Evolutionary conservation across 225 moss, liverwort and hornwort genomes (phyloP).

Genomic region (Rhytidiadelphus loreus): DNA sequence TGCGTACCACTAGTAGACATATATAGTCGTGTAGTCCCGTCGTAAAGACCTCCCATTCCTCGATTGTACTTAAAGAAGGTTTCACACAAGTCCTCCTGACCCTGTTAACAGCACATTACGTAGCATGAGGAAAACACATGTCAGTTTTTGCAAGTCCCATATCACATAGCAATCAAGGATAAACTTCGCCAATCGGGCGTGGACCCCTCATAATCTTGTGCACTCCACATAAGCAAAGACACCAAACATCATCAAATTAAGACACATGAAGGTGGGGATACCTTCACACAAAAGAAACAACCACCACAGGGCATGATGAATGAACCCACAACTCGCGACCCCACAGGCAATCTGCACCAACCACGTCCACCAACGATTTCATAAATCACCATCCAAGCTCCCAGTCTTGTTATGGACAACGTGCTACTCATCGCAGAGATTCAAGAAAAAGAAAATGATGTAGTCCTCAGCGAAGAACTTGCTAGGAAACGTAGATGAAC

Average conservation of each 20-base stretch:
- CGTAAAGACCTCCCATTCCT: slow-evolving; percentile 77
- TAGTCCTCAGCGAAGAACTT: not conserved
- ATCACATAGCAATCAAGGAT: not conserved
- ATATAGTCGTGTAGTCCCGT: slow-evolving; percentile 83
- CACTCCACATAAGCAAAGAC: not conserved
- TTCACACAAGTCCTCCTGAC: slow-evolving; percentile 95
- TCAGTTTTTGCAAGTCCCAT: not conserved
- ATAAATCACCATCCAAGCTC: not conserved
- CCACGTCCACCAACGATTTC: not conserved
- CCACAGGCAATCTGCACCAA: slow-evolving; percentile 81
- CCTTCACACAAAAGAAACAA: slow-evolving; percentile 94
- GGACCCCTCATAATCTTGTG: not conserved
- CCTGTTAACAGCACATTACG: slow-evolving; percentile 24
- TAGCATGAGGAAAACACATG: not conserved
- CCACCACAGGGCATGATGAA: slow-evolving; percentile 99
- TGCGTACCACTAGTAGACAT: slow-evolving; percentile 50
- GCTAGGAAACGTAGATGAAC: not conserved
- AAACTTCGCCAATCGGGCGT: not conserved
- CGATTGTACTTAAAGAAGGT: slow-evolving; percentile 93
- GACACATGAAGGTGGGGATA: not conserved
- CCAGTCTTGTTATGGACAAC: not conserved
- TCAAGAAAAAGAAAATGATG: not conserved
- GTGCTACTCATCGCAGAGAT: not conserved
- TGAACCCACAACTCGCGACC: slow-evolving; percentile 79
- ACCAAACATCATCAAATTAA: not conserved